Percentiles rank a stretch among this genome's conserved stretches.
Evolutionary conservation across 2,329 filamentous ascomycete genomes (phyloP).

Genomic region (Cephalotrichum gorgonifer): DNA sequence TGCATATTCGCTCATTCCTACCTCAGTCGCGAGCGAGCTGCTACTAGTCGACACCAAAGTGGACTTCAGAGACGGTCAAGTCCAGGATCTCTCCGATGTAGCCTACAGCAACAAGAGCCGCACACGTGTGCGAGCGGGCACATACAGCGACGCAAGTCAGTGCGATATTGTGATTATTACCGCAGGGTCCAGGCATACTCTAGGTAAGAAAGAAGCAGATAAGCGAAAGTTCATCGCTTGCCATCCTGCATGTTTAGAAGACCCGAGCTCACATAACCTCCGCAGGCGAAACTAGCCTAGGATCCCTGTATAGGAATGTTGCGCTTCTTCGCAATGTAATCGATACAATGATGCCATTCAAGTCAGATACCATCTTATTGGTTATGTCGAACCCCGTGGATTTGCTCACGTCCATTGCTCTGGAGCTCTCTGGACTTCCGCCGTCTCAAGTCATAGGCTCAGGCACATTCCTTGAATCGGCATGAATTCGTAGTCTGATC

Average conservation of each 20-base stretch:
- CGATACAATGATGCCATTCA: constrained; percentile 35
- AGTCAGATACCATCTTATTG: constrained; percentile 33
- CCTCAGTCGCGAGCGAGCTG: constrained; percentile 37
- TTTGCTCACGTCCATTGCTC: constrained; percentile 38
- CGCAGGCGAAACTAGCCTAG: constrained; percentile 11
- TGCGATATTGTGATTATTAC: constrained; percentile 44
- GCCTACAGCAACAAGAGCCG: constrained; percentile 30
- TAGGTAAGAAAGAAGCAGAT: constrained; percentile 13
- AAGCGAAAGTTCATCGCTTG: constrained; percentile 2
- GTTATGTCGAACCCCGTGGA: constrained; percentile 46
- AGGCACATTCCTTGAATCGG: constrained; percentile 42
- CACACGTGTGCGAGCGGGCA: constrained; percentile 31
- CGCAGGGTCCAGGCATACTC: constrained; percentile 36
- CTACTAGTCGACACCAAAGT: constrained; percentile 42
- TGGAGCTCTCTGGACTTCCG: constrained; percentile 34
- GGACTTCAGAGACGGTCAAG: constrained; percentile 33
- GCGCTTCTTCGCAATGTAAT: constrained; percentile 36
- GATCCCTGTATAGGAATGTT: constrained; percentile 28
- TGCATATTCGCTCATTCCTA: constrained; percentile 39
- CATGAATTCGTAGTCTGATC: constrained; percentile 32
- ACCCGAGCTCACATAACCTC: too few species aligned
- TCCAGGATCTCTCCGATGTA: constrained; percentile 40
- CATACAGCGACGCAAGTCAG: constrained; percentile 36
- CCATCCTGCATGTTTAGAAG: neutral
- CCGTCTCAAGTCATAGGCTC: constrained; percentile 38